Evolutionary conservation across 805 yeast species (phyloP).

Genomic region (Kazachstania bromeliacearum): DNA sequence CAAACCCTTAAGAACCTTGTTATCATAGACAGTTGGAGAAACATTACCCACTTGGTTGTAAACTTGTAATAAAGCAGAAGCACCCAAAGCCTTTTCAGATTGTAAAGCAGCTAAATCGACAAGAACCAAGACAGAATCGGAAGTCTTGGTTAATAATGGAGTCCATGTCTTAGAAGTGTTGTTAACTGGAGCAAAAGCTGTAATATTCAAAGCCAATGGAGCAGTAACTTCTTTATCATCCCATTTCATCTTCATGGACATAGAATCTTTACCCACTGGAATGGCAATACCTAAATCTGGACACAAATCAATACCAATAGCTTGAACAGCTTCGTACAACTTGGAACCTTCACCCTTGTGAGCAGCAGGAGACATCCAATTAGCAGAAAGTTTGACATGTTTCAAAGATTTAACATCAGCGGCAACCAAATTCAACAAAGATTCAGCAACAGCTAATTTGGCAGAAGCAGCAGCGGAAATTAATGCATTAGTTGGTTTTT

Average conservation of each 20-base stretch:
- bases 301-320: constrained; percentile 88
- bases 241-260: constrained; percentile 99
- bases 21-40: constrained; percentile 75
- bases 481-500: constrained; percentile 82
- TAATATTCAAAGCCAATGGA: constrained; percentile 84
- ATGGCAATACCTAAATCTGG: constrained; percentile 85
- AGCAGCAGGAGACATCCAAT: constrained; percentile 98
- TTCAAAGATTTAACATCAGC: constrained; percentile 74
- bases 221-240: constrained; percentile 83
- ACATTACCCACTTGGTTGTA: constrained; percentile 77
- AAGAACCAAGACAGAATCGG: constrained; percentile 56
- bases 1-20: constrained; percentile 54
- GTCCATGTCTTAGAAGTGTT: constrained; percentile 92
- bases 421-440: constrained; percentile 77
- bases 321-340: constrained; percentile 93
- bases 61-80: constrained; percentile 91
- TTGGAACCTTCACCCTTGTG: constrained; percentile 94
- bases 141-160: constrained; percentile 57
- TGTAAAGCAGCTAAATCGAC: constrained; percentile 66
- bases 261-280: constrained; percentile 98
- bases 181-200: constrained; percentile 83
- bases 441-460: constrained; percentile 91
- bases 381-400: constrained; percentile 81
- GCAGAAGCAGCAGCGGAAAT: constrained; percentile 87
- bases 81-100: constrained; percentile 60